phyloP scores from a whole-genome alignment of 805 yeast genomes.

The Spathaspora passalidarum region DNA sequence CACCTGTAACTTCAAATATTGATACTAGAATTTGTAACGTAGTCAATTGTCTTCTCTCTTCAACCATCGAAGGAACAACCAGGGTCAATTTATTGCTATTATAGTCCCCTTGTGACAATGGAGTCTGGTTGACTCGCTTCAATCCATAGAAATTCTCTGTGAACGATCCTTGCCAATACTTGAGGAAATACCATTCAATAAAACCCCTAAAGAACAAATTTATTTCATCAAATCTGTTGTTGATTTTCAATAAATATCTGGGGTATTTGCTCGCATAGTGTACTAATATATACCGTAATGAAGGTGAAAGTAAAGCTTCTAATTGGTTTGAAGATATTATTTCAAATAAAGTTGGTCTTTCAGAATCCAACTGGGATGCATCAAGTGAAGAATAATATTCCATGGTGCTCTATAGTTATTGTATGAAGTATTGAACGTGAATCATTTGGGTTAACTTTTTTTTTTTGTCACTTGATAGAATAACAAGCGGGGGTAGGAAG shows the following conservation, averaged over 20 bases:
- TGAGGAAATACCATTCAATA: slow-evolving; percentile 69
- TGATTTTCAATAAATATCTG: slow-evolving; percentile 53
- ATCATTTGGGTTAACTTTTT: not conserved
- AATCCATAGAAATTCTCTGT: slow-evolving; percentile 92
- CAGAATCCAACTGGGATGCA: slow-evolving; percentile 70
- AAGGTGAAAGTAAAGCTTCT: slow-evolving; percentile 74
- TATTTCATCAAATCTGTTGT: slow-evolving; percentile 76
- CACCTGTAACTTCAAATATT: slow-evolving; percentile 57
- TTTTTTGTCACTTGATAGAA: not conserved
- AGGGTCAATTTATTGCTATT: slow-evolving; percentile 32
- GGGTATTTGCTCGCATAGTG: slow-evolving; percentile 83
- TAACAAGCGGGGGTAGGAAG: too few species aligned
- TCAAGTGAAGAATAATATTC: slow-evolving; percentile 78
- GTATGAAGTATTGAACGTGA: not conserved
- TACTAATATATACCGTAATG: slow-evolving; percentile 73
- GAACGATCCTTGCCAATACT: slow-evolving; percentile 77
- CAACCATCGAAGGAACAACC: slow-evolving; percentile 42
- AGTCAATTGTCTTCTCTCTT: slow-evolving; percentile 51
- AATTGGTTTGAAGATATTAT: slow-evolving; percentile 78
- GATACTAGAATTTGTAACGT: slow-evolving; percentile 51
- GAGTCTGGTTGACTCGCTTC: slow-evolving; percentile 52
- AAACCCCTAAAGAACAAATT: slow-evolving; percentile 57
- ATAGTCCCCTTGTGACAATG: slow-evolving; percentile 26
- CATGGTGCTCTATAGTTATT: slow-evolving; percentile 48
- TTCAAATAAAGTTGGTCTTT: slow-evolving; percentile 86